Percentiles rank a stretch among this genome's conserved stretches.
Evolutionary conservation across 164 flowering plant species (phyloP).

Genomic region (Saururus chinensis): DNA sequence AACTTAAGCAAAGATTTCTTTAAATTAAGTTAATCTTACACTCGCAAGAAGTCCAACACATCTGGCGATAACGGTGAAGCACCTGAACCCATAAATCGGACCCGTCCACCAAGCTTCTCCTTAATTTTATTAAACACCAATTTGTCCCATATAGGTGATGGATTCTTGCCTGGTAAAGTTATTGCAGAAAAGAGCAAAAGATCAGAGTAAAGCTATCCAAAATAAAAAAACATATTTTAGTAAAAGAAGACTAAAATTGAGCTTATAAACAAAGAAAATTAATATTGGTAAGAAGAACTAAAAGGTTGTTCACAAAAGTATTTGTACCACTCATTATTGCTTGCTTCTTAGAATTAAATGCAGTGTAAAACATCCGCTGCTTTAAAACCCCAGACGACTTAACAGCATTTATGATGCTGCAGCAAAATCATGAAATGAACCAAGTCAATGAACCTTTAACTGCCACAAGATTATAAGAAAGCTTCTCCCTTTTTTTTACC

Average conservation of each 20-base stretch:
- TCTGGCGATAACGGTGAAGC: slow-evolving; percentile 98
- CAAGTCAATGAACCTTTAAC: neutral
- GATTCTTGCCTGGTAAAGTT: slow-evolving; percentile 50
- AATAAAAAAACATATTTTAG: no score
- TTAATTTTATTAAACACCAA: slow-evolving; percentile 91
- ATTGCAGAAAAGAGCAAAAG: neutral
- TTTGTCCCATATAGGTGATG: slow-evolving; percentile 94
- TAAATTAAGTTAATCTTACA: slow-evolving; percentile 45
- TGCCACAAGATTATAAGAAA: neutral
- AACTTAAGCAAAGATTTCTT: neutral
- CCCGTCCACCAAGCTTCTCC: slow-evolving; percentile 86
- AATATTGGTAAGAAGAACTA: no score
- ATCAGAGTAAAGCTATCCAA: no score
- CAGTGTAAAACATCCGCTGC: slow-evolving; percentile 83
- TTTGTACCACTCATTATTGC: slow-evolving; percentile 68
- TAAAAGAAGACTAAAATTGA: neutral
- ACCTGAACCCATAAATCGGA: slow-evolving; percentile 76
- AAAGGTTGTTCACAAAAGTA: neutral
- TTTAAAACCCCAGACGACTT: slow-evolving; percentile 69
- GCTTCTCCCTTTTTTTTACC: neutral
- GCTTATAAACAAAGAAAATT: neutral
- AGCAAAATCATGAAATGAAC: neutral
- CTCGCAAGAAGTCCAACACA: slow-evolving; percentile 80
- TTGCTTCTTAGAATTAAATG: slow-evolving; percentile 88
- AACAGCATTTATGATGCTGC: slow-evolving; percentile 82